These are phyloP conservation scores for Lumnitzera littorea DNA, from an alignment of 345 rosid species.

Conservation along the genomic window DNA sequence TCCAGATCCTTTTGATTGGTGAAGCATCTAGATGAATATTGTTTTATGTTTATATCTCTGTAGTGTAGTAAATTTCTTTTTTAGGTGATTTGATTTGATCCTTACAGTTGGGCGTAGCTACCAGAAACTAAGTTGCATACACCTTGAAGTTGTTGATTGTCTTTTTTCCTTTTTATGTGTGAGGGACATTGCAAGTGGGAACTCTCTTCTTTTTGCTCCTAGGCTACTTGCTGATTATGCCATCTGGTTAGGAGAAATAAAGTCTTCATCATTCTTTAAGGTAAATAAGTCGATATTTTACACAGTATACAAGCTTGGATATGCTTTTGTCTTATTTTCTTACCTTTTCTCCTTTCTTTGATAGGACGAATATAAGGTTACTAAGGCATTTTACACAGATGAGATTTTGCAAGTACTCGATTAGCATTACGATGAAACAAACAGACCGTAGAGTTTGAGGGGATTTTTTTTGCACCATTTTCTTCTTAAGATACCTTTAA, in stretches of 20 bases:
- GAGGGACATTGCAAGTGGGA: slow-evolving; percentile 77
- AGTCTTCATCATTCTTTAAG: slow-evolving; percentile 55
- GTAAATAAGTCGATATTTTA: slow-evolving; percentile 20
- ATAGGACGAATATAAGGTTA: slow-evolving; percentile 75
- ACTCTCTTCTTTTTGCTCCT: slow-evolving; percentile 75
- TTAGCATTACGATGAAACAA: slow-evolving; percentile 44
- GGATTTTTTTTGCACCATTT: slow-evolving; percentile 15
- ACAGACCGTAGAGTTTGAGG: slow-evolving; percentile 81
- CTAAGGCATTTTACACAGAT: slow-evolving; percentile 55
- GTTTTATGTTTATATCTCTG: neutral
- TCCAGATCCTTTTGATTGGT: neutral
- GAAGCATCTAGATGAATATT: too few relatives aligned
- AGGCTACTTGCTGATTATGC: slow-evolving; percentile 77
- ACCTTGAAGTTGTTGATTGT: neutral
- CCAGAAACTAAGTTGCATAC: too few relatives aligned
- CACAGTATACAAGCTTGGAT: slow-evolving; percentile 6
- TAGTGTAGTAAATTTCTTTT: neutral
- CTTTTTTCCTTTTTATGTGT: slow-evolving; percentile 11
- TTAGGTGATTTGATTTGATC: neutral
- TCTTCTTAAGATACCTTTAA: slow-evolving; percentile 4
- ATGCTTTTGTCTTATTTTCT: slow-evolving; percentile 1
- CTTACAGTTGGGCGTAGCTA: neutral
- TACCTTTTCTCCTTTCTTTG: slow-evolving; percentile 12
- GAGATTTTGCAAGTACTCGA: slow-evolving; percentile 52
- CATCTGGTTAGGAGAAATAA: slow-evolving; percentile 88